Conservation (phyloP, 2,329 filamentous ascomycete genomes). For the Coleophoma eucalyptorum region DNA sequence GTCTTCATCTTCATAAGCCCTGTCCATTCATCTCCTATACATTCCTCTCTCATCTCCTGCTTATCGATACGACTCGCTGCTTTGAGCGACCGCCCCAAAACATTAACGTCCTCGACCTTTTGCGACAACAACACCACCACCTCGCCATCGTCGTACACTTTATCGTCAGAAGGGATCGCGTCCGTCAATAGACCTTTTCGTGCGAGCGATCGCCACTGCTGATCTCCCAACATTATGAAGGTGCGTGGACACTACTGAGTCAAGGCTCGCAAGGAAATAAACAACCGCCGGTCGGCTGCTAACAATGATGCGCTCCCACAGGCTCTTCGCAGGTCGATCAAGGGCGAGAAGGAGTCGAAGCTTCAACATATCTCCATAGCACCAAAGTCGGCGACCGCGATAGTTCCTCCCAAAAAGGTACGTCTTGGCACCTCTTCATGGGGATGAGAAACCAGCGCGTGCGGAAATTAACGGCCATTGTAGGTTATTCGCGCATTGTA, state of each 20-base stretch:
- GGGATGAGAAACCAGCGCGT: not conserved
- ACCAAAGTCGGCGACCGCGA: slow-evolving; percentile 66
- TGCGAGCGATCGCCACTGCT: not conserved
- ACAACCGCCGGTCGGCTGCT: slow-evolving; percentile 8
- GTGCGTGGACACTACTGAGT: not conserved
- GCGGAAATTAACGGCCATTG: slow-evolving; percentile 9
- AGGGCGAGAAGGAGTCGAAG: slow-evolving; percentile 63
- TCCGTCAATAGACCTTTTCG: not conserved
- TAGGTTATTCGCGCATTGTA: slow-evolving; percentile 97
- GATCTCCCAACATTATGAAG: not conserved
- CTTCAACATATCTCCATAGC: slow-evolving; percentile 62
- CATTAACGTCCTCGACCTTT: not conserved
- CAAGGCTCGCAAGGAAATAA: too few species aligned
- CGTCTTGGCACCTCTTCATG: slow-evolving; percentile 16
- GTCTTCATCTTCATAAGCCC: not conserved
- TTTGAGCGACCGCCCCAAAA: not conserved
- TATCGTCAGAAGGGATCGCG: not conserved
- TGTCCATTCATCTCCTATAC: not conserved
- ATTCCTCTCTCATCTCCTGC: not conserved
- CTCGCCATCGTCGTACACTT: not conserved
- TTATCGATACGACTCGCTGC: not conserved
- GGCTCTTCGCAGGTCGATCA: slow-evolving; percentile 65
- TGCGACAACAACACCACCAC: not conserved
- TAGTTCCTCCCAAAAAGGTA: slow-evolving; percentile 71
- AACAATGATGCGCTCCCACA: slow-evolving; percentile 26